Conservation (phyloP, 2,329 filamentous ascomycete genomes). For the Nothophaeocryptopus gaeumannii region DNA sequence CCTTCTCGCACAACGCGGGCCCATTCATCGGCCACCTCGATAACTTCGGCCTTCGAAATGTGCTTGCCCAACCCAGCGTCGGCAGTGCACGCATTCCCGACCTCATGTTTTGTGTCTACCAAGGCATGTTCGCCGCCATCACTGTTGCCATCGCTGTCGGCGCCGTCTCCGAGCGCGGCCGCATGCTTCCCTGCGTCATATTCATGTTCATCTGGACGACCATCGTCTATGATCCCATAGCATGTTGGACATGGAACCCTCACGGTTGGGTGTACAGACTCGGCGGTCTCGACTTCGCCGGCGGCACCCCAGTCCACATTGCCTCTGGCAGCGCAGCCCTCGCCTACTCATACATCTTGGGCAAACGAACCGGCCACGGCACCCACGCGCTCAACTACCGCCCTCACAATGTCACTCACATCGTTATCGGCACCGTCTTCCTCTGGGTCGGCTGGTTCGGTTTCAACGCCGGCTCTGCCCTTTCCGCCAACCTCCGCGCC, state of each 20-base stretch:
- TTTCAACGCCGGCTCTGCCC: slow-evolving; percentile 93
- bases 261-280: slow-evolving; percentile 75
- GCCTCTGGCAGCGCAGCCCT: slow-evolving; percentile 80
- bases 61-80: slow-evolving; percentile 72
- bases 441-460: slow-evolving; percentile 96
- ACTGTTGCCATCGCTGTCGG: slow-evolving; percentile 83
- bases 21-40: slow-evolving; percentile 73
- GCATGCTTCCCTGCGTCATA: slow-evolving; percentile 82
- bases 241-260: slow-evolving; percentile 92
- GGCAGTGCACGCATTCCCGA: slow-evolving; percentile 73
- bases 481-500: slow-evolving; percentile 70
- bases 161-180: slow-evolving; percentile 80
- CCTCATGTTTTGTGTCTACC: slow-evolving; percentile 79
- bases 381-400: slow-evolving; percentile 88
- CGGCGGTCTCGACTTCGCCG: slow-evolving; percentile 83
- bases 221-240: slow-evolving; percentile 85
- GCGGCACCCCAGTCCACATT: slow-evolving; percentile 87
- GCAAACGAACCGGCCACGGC: slow-evolving; percentile 78
- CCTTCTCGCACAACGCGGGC: slow-evolving; percentile 75
- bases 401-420: slow-evolving; percentile 88
- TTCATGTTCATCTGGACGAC: slow-evolving; percentile 95
- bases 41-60: slow-evolving; percentile 76
- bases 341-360: slow-evolving; percentile 88
- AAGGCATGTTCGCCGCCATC: slow-evolving; percentile 84
- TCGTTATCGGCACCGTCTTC: slow-evolving; percentile 89